These are phyloP conservation scores for Colletotrichum sp. DNA, from an alignment of 2,329 filamentous ascomycete genomes.

Conservation along the genomic window DNA sequence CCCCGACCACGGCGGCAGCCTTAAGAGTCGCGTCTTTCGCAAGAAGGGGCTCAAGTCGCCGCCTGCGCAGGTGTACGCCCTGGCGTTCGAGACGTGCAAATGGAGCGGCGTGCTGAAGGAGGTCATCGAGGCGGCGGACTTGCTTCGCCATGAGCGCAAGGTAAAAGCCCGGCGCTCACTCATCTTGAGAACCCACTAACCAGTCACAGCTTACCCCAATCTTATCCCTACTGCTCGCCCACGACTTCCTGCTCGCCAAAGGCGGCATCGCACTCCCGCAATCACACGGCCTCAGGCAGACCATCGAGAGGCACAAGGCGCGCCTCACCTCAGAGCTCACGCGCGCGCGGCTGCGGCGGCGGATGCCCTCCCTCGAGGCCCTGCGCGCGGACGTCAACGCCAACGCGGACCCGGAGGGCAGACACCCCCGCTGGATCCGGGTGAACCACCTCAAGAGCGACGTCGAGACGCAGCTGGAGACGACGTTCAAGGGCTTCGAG, in stretches of 20 bases:
- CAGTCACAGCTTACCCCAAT: conserved; percentile 73
- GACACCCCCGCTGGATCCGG: conserved; percentile 89
- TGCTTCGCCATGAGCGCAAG: conserved; percentile 84
- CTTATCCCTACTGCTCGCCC: conserved; percentile 80
- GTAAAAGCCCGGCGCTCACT: conserved; percentile 47
- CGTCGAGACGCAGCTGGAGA: conserved; percentile 73
- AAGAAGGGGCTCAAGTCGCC: conserved; percentile 77
- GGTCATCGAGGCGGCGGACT: conserved; percentile 80
- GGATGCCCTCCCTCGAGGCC: conserved; percentile 70
- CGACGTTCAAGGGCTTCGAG: conserved; percentile 72
- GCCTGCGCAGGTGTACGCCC: conserved; percentile 83
- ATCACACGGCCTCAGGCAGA: conserved; percentile 76
- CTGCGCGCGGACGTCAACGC: conserved; percentile 65
- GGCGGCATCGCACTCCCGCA: conserved; percentile 81
- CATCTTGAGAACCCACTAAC: neutral
- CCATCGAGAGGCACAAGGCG: conserved; percentile 81
- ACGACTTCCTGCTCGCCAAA: conserved; percentile 85
- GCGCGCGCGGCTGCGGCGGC: conserved; percentile 75
- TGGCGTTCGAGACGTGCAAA: conserved; percentile 87
- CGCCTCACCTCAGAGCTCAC: conserved; percentile 84
- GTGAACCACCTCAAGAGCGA: conserved; percentile 81
- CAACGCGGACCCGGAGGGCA: conserved; percentile 53
- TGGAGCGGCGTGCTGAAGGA: conserved; percentile 88
- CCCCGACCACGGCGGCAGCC: conserved; percentile 74
- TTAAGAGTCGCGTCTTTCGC: conserved; percentile 85